phyloP scores from a whole-genome alignment of 1,284 basidiomycete genomes.

The Cryptococcus depauperatus region DNA sequence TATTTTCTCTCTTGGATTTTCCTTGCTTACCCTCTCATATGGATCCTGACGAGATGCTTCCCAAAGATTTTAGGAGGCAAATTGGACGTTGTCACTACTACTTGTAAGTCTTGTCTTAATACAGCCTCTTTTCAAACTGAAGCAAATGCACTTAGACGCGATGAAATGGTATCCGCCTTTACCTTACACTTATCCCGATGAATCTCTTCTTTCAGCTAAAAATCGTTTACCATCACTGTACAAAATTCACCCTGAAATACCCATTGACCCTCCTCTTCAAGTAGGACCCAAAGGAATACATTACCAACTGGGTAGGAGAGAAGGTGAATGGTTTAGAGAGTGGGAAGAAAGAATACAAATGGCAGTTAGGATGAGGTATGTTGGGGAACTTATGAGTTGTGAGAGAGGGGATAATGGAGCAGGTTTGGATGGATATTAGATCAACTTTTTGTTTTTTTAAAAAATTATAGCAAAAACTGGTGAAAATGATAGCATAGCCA shows the following conservation, averaged over 20 bases:
- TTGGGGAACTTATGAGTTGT: conserved; percentile 26
- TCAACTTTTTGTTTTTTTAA: too few relatives aligned
- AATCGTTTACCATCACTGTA: conserved; percentile 26
- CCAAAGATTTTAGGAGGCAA: conserved; percentile 20
- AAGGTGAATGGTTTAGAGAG: conserved; percentile 65
- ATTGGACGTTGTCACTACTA: conserved; percentile 22
- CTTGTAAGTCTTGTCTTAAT: conserved; percentile 15
- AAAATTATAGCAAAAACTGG: too few relatives aligned
- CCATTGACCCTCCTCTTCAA: conserved; percentile 20
- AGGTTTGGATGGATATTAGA: conserved; percentile 23
- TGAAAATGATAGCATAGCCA: too few relatives aligned
- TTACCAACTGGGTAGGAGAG: conserved; percentile 52
- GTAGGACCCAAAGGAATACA: conserved; percentile 39
- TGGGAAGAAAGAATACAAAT: conserved; percentile 63
- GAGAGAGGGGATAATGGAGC: conserved; percentile 3
- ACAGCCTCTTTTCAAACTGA: not conserved
- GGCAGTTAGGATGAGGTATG: conserved; percentile 46
- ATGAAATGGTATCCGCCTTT: conserved; percentile 37
- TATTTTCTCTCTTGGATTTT: conserved; percentile 57
- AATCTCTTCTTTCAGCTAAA: conserved; percentile 24
- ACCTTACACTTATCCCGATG: conserved; percentile 31
- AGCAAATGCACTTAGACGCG: conserved; percentile 14
- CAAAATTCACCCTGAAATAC: conserved; percentile 36
- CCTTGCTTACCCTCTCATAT: conserved; percentile 63
- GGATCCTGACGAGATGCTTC: conserved; percentile 52